phyloP scores from a whole-genome alignment of 495 filamentous ascomycete species.

The Beverwykella pulmonaria region DNA sequence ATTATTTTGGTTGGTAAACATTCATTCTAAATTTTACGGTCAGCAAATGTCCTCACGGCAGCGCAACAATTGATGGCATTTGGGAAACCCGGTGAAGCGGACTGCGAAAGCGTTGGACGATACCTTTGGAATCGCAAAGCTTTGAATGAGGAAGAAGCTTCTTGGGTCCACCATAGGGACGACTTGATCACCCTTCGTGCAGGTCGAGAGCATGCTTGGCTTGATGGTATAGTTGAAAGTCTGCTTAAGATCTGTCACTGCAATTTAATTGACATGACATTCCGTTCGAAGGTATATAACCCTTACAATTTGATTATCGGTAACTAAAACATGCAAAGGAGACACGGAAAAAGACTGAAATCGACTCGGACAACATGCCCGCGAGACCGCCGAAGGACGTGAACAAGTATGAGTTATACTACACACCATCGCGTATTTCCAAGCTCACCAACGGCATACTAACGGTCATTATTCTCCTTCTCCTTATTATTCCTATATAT shows the following conservation, averaged over 20 bases:
- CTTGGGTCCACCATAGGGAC: constrained; percentile 46
- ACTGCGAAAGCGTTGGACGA: constrained; percentile 45
- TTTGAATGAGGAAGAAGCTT: constrained; percentile 34
- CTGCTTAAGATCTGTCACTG: constrained; percentile 35
- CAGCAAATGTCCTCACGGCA: constrained; percentile 24
- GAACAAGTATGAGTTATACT: constrained; percentile 46
- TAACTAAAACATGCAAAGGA: constrained; percentile 3
- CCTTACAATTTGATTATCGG: not conserved
- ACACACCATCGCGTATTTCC: constrained; percentile 40
- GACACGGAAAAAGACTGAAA: constrained; percentile 10
- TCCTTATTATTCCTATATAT: constrained; percentile 47
- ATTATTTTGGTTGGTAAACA: not conserved
- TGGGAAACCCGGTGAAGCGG: constrained; percentile 39
- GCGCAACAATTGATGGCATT: constrained; percentile 42
- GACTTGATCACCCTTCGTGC: constrained; percentile 47
- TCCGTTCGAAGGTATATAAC: not conserved
- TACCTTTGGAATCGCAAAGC: constrained; percentile 41
- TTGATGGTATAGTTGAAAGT: constrained; percentile 45
- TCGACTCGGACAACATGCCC: constrained; percentile 31
- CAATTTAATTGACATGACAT: constrained; percentile 18
- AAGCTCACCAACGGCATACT: constrained; percentile 40
- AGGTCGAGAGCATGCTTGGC: constrained; percentile 45
- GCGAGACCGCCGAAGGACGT: constrained; percentile 38
- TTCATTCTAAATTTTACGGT: not conserved
- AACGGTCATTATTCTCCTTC: constrained; percentile 38